Percentiles rank a stretch among this genome's conserved stretches.
These are phyloP conservation scores for Antitrichia curtipendula DNA, from an alignment of 225 moss, liverwort and hornwort species.

Conservation along the genomic window DNA sequence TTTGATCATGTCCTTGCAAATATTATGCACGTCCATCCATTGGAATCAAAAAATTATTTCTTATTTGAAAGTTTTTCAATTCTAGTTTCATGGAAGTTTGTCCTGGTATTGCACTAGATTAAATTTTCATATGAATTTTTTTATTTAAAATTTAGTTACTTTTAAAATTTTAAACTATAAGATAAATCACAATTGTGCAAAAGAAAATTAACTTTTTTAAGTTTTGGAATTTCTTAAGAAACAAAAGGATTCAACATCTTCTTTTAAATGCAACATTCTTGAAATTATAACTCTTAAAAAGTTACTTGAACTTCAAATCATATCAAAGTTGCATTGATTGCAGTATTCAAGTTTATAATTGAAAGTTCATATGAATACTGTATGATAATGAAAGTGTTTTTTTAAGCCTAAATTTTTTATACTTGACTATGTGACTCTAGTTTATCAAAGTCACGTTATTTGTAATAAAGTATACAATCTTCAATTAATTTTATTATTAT, in stretches of 20 bases:
- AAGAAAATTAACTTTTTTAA: no score
- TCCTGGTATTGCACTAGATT: not conserved
- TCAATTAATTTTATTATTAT: not conserved
- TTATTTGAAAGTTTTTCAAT: not conserved
- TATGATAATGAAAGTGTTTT: not conserved
- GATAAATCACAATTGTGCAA: no score
- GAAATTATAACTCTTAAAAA: not conserved
- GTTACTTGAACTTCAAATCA: not conserved
- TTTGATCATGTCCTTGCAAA: fast-evolving
- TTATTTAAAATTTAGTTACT: not conserved
- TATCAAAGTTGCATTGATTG: not conserved
- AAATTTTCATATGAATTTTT: no score
- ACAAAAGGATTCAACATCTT: not conserved
- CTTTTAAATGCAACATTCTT: not conserved
- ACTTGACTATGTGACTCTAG: not conserved
- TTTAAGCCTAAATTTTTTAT: not conserved
- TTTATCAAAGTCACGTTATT: not conserved
- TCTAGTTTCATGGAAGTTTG: fast-evolving
- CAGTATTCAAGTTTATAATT: not conserved
- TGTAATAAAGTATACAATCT: not conserved
- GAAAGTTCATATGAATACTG: not conserved
- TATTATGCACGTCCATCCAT: not conserved
- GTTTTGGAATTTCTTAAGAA: not conserved
- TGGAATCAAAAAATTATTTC: fast-evolving
- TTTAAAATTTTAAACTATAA: not conserved